A percentile compares a stretch with the other conserved stretches of the same genome.
These are phyloP conservation scores for Colletotrichum tanaceti DNA, from an alignment of 2,329 filamentous ascomycete species.

Conservation along the genomic window DNA sequence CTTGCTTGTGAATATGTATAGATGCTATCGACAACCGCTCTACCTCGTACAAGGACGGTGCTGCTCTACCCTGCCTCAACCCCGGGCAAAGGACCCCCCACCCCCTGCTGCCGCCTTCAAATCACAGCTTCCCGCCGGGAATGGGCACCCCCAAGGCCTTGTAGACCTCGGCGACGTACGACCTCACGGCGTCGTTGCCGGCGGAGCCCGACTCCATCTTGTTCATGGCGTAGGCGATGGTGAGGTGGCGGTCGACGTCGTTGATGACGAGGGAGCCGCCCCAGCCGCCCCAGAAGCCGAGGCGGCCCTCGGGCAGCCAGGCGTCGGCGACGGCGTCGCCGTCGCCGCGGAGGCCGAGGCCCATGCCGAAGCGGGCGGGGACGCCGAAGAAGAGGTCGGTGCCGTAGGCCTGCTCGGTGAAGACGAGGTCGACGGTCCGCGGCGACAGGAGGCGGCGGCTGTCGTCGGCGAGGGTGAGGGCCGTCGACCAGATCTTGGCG, in stretches of 20 bases:
- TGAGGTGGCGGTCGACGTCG: slow-evolving; percentile 56
- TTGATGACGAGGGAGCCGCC: slow-evolving; percentile 58
- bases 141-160: slow-evolving; percentile 26
- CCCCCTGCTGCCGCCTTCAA: too few species aligned
- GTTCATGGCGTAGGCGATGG: slow-evolving; percentile 60
- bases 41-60: too few species aligned
- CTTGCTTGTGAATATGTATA: too few species aligned
- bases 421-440: slow-evolving; percentile 56
- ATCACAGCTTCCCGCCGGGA: neutral
- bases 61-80: too few species aligned
- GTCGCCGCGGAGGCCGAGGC: slow-evolving; percentile 51
- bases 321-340: slow-evolving; percentile 43
- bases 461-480: slow-evolving; percentile 42
- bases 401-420: slow-evolving; percentile 57
- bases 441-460: slow-evolving; percentile 51
- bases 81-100: too few species aligned
- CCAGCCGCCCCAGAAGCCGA: slow-evolving; percentile 58
- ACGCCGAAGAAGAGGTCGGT: slow-evolving; percentile 52
- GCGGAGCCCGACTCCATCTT: slow-evolving; percentile 49
- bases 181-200: slow-evolving; percentile 10
- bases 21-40: too few species aligned
- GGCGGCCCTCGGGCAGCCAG: slow-evolving; percentile 49
- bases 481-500: slow-evolving; percentile 53
- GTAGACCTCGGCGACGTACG: slow-evolving; percentile 32
- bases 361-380: slow-evolving; percentile 55